Evolutionary conservation across 2,329 filamentous ascomycete species (phyloP).

Genomic region (Pyricularia pennisetigena): DNA sequence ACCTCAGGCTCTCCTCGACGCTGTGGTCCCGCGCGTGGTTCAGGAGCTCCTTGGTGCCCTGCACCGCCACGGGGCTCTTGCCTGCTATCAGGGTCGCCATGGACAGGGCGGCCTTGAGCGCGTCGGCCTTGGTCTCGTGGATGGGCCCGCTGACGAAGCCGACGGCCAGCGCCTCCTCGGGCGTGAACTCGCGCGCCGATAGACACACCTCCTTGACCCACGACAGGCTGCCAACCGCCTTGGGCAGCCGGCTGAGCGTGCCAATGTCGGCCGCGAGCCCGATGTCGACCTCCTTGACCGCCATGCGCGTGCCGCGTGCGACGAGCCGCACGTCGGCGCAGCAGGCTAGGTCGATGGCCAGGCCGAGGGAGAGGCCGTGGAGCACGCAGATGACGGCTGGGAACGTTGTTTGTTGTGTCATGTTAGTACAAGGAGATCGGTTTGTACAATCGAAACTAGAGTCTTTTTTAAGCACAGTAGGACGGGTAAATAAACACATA

Average conservation of each 20-base stretch:
- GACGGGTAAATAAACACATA: slow-evolving; percentile 25
- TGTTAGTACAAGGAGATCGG: not conserved
- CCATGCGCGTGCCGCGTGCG: slow-evolving; percentile 47
- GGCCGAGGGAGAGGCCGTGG: slow-evolving; percentile 68
- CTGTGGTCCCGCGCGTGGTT: slow-evolving; percentile 73
- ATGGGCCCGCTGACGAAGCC: slow-evolving; percentile 57
- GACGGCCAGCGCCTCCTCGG: slow-evolving; percentile 57
- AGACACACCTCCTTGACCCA: slow-evolving; percentile 77
- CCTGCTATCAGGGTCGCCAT: slow-evolving; percentile 56
- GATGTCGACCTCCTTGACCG: slow-evolving; percentile 77
- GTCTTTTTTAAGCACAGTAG: not conserved
- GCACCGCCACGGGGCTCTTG: slow-evolving; percentile 83
- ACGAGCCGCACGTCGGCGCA: slow-evolving; percentile 63
- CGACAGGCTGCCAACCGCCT: slow-evolving; percentile 57
- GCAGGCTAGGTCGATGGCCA: slow-evolving; percentile 65
- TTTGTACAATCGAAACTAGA: too few species aligned
- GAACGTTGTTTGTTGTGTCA: not conserved
- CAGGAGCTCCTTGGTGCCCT: slow-evolving; percentile 79
- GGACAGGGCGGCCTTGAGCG: slow-evolving; percentile 52
- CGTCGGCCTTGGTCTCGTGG: slow-evolving; percentile 49
- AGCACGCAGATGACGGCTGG: slow-evolving; percentile 68
- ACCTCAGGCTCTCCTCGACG: slow-evolving; percentile 72
- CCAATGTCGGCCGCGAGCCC: slow-evolving; percentile 73
- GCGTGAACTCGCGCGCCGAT: slow-evolving; percentile 58
- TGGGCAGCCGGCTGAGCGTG: slow-evolving; percentile 63